Conservation (phyloP, 306 rosid species). For the Inga leiocalycina region DNA sequence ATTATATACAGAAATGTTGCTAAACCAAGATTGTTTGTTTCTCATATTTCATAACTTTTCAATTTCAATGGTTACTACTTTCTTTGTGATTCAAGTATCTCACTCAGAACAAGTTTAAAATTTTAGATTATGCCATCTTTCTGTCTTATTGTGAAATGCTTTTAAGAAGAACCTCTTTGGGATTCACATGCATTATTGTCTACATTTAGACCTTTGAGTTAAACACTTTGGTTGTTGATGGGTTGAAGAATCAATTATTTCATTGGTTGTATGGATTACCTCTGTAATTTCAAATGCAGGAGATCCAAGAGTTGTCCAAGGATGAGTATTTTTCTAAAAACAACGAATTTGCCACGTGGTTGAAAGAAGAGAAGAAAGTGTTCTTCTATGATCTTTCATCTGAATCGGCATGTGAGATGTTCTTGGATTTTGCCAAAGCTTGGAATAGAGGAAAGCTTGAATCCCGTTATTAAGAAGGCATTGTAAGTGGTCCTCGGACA, state of each 20-base stretch:
- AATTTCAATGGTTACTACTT: background rate
- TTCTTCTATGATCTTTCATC: conserved; percentile 86
- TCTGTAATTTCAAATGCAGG: conserved; percentile 41
- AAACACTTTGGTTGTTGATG: background rate
- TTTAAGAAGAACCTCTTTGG: conserved; percentile 7
- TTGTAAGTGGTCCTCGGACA: conserved; percentile 71
- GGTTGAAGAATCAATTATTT: conserved; percentile 1
- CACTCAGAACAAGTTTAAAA: background rate
- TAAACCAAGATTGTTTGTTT: background rate
- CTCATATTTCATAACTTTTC: background rate
- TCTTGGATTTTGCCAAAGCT: conserved; percentile 67
- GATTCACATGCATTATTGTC: background rate
- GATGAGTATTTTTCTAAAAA: conserved; percentile 90
- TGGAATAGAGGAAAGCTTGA: conserved; percentile 78
- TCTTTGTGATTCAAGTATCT: background rate
- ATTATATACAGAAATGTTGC: background rate
- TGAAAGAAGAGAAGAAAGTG: conserved; percentile 81
- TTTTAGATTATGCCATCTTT: background rate
- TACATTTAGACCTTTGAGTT: background rate
- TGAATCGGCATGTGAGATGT: conserved; percentile 69
- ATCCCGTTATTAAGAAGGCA: conserved; percentile 81
- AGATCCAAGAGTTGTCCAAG: conserved; percentile 62
- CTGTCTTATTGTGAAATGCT: background rate
- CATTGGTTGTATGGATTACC: conserved; percentile 11
- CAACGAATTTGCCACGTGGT: conserved; percentile 91